These are phyloP conservation scores for Talinum fruticosum DNA, from an alignment of 148 eudicot species.

Conservation along the genomic window DNA sequence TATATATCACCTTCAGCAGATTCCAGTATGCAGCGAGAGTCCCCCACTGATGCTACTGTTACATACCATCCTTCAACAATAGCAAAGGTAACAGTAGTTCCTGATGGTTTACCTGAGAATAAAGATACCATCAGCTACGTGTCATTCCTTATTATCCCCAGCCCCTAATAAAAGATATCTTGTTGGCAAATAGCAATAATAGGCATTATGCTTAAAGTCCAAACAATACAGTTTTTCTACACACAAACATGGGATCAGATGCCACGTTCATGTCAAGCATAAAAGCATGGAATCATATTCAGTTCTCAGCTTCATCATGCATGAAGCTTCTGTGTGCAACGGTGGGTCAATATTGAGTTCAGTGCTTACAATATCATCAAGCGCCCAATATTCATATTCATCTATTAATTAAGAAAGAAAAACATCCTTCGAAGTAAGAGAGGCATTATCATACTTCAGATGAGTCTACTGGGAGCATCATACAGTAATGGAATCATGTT, in stretches of 20 bases:
- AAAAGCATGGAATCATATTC: not conserved
- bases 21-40: conserved; percentile 87
- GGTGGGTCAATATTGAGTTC: too few species aligned
- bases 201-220: not conserved
- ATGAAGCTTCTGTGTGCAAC: too few species aligned
- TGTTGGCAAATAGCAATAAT: not conserved
- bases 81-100: conserved; percentile 90
- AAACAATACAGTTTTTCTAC: not conserved
- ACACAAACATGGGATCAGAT: not conserved
- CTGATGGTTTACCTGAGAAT: conserved; percentile 74
- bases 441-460: not conserved
- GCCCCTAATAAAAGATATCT: not conserved
- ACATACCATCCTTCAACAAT: conserved; percentile 89
- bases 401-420: too few species aligned
- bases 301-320: not conserved
- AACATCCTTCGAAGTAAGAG: not conserved
- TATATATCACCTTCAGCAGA: conserved; percentile 79
- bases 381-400: not conserved
- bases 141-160: not conserved
- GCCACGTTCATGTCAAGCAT: not conserved
- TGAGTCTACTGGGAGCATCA: not conserved
- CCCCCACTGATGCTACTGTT: conserved; percentile 97
- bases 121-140: conserved; percentile 19
- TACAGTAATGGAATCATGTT: not conserved
- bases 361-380: not conserved